phyloP scores from a whole-genome alignment of 305 asterid species.

The Rubia peregrina region DNA sequence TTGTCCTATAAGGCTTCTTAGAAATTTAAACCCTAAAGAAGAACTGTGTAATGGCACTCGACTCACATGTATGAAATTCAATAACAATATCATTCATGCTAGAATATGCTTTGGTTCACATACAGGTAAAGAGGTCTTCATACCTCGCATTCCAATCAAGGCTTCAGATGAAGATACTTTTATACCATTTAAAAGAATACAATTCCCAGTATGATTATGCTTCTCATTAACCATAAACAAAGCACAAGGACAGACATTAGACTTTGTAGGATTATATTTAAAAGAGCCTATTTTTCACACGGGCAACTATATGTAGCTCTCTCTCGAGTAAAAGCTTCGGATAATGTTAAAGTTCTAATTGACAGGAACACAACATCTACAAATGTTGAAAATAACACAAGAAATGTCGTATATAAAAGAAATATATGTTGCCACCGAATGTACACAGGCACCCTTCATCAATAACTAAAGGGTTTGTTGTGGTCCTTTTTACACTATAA shows the following conservation, averaged over 20 bases:
- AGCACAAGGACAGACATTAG: constrained; percentile 5
- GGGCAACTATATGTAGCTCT: neutral
- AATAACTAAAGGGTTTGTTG: too few species aligned
- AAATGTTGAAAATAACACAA: neutral
- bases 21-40: neutral
- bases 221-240: constrained; percentile 3
- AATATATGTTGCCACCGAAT: neutral
- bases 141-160: neutral
- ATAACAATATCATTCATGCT: neutral
- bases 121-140: neutral
- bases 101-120: neutral
- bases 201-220: neutral
- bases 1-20: constrained; percentile 1
- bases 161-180: neutral
- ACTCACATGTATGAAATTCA: neutral
- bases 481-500: too few species aligned
- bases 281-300: neutral
- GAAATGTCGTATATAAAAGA: neutral
- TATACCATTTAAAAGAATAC: neutral
- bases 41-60: neutral
- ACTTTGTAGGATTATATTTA: neutral
- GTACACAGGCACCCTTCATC: too few species aligned
- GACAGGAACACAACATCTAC: neutral
- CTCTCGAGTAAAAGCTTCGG: neutral
- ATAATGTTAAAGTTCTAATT: neutral